phyloP scores from a whole-genome alignment of 371 early-diverging fungal species.

The Mucor plumbeus region DNA sequence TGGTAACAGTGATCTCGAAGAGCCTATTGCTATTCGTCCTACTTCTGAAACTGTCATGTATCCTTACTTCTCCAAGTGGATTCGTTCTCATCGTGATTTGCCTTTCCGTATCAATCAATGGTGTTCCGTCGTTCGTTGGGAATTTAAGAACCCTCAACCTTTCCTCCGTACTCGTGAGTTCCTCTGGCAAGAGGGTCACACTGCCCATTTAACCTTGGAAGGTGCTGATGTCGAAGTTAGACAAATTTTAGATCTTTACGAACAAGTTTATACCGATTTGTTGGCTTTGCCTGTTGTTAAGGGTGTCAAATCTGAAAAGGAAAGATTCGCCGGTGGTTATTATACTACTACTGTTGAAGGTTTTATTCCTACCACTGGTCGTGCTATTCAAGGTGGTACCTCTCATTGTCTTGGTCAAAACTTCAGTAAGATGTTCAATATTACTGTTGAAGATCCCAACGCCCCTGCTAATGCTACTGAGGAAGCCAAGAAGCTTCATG shows the following conservation, averaged over 20 bases:
- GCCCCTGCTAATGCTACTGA: slow-evolving; percentile 46
- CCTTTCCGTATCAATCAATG: slow-evolving; percentile 99
- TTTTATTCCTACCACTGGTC: slow-evolving; percentile 98
- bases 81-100: slow-evolving; percentile 98
- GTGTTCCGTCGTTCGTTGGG: slow-evolving; percentile 99
- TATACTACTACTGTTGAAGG: slow-evolving; percentile 99
- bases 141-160: slow-evolving; percentile 99
- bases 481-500: slow-evolving; percentile 67
- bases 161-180: slow-evolving; percentile 99
- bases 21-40: slow-evolving; percentile 99
- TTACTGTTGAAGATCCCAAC: slow-evolving; percentile 52
- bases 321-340: slow-evolving; percentile 99
- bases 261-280: slow-evolving; percentile 95
- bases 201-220: slow-evolving; percentile 93
- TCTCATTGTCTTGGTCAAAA: slow-evolving; percentile 99
- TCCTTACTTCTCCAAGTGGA: slow-evolving; percentile 99
- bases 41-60: slow-evolving; percentile 99
- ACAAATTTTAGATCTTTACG: slow-evolving; percentile 96
- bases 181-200: slow-evolving; percentile 99
- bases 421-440: slow-evolving; percentile 98
- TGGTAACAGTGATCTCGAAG: slow-evolving; percentile 92
- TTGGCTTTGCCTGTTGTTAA: slow-evolving; percentile 99
- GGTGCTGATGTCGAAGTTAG: slow-evolving; percentile 94
- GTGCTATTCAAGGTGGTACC: slow-evolving; percentile 99
- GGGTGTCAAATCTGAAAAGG: slow-evolving; percentile 99